phyloP scores from a whole-genome alignment of 2,329 filamentous ascomycete species.

The Trichoderma sp. region DNA sequence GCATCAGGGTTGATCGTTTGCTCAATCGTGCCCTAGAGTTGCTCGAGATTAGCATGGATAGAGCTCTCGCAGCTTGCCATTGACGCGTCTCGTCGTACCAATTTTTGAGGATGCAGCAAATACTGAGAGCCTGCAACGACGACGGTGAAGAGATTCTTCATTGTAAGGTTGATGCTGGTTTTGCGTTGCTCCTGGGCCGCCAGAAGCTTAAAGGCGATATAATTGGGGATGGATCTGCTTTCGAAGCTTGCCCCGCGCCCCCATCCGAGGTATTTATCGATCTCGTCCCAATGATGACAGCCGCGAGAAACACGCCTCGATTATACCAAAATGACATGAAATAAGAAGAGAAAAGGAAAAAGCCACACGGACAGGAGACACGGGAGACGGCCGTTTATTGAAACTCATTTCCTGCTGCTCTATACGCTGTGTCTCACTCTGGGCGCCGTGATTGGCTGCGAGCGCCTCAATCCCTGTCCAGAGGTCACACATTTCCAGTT shows the following conservation, averaged over 20 bases:
- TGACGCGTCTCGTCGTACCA: slow-evolving; percentile 36
- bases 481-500: neutral
- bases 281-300: neutral
- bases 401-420: slow-evolving; percentile 1
- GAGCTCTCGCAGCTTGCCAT: neutral
- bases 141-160: slow-evolving; percentile 44
- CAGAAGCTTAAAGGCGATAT: neutral
- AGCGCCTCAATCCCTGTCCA: neutral
- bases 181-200: neutral
- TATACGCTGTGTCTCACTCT: slow-evolving; percentile 12
- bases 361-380: neutral
- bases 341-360: neutral
- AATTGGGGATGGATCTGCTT: neutral
- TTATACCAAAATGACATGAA: neutral
- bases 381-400: neutral
- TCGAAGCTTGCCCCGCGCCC: slow-evolving; percentile 1
- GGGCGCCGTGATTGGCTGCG: slow-evolving; percentile 12
- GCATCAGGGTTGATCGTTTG: slow-evolving; percentile 48
- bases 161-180: slow-evolving; percentile 25
- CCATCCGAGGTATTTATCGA: slow-evolving; percentile 18
- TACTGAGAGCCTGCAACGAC: slow-evolving; percentile 46
- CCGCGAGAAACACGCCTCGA: neutral
- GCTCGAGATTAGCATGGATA: neutral
- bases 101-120: slow-evolving; percentile 45
- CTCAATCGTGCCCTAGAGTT: slow-evolving; percentile 45